Conservation (phyloP, 495 filamentous ascomycete species). For the Polyplosphaeria fusca region DNA sequence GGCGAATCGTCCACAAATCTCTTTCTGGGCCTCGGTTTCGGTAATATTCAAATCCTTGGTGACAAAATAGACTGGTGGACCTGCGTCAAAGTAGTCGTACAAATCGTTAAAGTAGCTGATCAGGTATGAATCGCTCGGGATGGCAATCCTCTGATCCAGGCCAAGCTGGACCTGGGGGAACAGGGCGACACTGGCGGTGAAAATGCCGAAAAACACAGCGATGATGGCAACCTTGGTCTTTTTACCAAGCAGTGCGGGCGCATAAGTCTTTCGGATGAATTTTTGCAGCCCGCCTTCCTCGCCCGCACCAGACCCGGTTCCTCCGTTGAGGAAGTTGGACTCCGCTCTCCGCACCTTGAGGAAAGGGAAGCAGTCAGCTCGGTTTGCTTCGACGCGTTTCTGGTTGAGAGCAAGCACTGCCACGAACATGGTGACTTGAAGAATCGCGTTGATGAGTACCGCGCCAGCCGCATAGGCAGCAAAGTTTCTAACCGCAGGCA, state of each 20-base stretch:
- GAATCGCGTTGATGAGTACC: conserved; percentile 90
- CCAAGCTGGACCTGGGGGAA: conserved; percentile 83
- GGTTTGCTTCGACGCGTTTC: conserved; percentile 72
- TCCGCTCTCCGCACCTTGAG: conserved; percentile 67
- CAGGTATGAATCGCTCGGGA: conserved; percentile 88
- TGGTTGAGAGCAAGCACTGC: conserved; percentile 90
- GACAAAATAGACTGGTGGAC: conserved; percentile 96
- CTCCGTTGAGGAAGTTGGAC: conserved; percentile 49
- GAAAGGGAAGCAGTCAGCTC: conserved; percentile 93
- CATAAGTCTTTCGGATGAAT: conserved; percentile 87
- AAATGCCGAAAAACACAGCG: conserved; percentile 78
- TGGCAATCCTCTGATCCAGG: conserved; percentile 88
- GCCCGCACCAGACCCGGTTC: conserved; percentile 58
- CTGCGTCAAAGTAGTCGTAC: conserved; percentile 83
- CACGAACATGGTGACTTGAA: conserved; percentile 96
- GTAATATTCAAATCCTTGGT: conserved; percentile 77
- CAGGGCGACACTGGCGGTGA: conserved; percentile 77
- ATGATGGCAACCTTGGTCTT: conserved; percentile 73
- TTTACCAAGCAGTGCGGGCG: conserved; percentile 72
- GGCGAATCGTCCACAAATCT: conserved; percentile 87
- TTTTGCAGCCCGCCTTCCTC: conserved; percentile 77
- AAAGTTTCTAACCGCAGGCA: conserved; percentile 97
- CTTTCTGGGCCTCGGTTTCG: conserved; percentile 66
- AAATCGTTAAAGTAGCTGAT: conserved; percentile 95
- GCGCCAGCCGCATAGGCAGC: conserved; percentile 94